These are phyloP conservation scores for Porcisia deanei DNA, from an alignment of 208 protist species.

Conservation along the genomic window DNA sequence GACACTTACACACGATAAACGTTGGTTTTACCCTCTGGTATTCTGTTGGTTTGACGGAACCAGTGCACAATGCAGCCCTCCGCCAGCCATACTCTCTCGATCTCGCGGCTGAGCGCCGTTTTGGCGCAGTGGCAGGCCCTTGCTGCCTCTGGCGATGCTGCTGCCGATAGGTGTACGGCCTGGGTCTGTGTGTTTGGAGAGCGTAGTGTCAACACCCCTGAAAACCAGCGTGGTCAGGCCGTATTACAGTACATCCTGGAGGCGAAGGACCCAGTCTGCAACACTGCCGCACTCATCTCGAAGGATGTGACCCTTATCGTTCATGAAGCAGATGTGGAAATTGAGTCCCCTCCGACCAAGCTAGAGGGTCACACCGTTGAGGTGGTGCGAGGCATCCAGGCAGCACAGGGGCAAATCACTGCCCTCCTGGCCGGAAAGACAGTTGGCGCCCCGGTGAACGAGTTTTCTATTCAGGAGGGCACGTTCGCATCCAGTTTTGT, in stretches of 20 bases:
- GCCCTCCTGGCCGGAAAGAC: slow-evolving; percentile 34
- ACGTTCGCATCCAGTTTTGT: slow-evolving; percentile 54
- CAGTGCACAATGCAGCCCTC: slow-evolving; percentile 9
- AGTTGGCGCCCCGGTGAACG: slow-evolving; percentile 64
- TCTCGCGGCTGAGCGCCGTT: slow-evolving; percentile 35
- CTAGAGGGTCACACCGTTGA: slow-evolving; percentile 17
- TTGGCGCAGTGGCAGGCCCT: slow-evolving; percentile 44
- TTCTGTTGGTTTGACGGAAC: not conserved
- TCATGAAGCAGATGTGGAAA: slow-evolving; percentile 22
- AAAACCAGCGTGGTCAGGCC: slow-evolving; percentile 85
- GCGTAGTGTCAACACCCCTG: slow-evolving; percentile 57
- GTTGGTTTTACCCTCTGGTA: not conserved
- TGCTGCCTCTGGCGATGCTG: slow-evolving; percentile 25
- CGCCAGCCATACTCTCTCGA: slow-evolving; percentile 41
- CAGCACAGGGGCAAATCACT: slow-evolving; percentile 13
- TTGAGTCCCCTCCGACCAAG: slow-evolving; percentile 26
- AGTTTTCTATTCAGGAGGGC: slow-evolving; percentile 80
- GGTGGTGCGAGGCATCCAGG: slow-evolving; percentile 17
- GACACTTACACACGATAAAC: not conserved
- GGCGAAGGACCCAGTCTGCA: slow-evolving; percentile 37
- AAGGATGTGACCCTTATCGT: slow-evolving; percentile 43
- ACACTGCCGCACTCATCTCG: slow-evolving; percentile 60
- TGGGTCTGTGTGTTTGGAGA: slow-evolving; percentile 71
- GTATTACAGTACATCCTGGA: slow-evolving; percentile 82
- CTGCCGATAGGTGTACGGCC: slow-evolving; percentile 34